Conservation (phyloP, 164 flowering plant genomes). For the Berberis vulgaris region DNA sequence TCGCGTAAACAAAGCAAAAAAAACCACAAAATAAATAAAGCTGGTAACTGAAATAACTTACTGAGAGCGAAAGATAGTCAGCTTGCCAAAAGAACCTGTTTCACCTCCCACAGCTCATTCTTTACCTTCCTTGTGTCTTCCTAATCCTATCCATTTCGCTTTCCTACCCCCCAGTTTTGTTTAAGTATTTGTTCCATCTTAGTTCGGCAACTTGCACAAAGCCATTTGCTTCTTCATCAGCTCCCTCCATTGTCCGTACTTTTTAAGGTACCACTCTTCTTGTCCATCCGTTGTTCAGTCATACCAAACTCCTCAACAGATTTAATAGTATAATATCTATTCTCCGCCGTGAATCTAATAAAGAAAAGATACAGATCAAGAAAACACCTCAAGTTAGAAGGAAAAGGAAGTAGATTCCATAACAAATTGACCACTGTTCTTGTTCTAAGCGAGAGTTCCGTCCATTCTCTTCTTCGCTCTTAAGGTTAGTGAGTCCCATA, state of each 20-base stretch:
- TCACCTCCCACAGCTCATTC: background rate
- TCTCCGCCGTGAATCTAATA: background rate
- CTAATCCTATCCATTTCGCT: background rate
- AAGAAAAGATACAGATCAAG: background rate
- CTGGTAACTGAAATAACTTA: background rate
- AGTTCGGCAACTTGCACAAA: too few species aligned
- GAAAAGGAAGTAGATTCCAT: background rate
- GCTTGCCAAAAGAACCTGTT: background rate
- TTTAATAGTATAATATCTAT: background rate
- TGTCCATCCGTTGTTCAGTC: background rate
- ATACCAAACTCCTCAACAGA: background rate
- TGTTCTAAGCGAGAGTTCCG: background rate
- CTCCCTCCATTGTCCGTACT: background rate
- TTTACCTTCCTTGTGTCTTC: background rate
- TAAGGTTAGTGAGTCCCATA: constrained; percentile 33
- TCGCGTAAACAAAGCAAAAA: background rate
- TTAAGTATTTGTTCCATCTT: background rate
- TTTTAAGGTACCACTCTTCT: background rate
- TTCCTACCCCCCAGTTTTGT: background rate
- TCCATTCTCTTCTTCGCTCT: background rate
- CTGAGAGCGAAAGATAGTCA: background rate
- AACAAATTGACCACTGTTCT: constrained; percentile 1
- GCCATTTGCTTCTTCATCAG: too few species aligned
- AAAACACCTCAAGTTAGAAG: background rate
- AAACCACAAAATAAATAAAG: background rate